phyloP scores from a whole-genome alignment of 2,329 filamentous ascomycete species.

The Fusarium phyllophilum region DNA sequence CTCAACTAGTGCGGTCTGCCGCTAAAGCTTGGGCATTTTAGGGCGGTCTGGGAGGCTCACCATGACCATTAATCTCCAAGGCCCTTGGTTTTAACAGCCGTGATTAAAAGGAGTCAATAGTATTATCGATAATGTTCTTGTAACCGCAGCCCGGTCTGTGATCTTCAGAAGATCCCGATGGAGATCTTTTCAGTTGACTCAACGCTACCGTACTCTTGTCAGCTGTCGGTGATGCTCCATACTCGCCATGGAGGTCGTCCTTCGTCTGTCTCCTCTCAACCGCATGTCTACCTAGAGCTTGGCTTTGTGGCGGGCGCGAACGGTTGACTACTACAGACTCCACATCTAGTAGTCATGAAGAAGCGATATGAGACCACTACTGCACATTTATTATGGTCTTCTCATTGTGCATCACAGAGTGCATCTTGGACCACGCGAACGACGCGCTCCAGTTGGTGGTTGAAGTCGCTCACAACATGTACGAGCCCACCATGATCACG shows the following conservation, averaged over 20 bases:
- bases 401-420: slow-evolving; percentile 23
- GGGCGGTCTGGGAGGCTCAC: slow-evolving; percentile 18
- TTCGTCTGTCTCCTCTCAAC: slow-evolving; percentile 13
- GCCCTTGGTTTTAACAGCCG: slow-evolving; percentile 22
- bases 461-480: slow-evolving; percentile 22
- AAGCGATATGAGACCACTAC: slow-evolving; percentile 30
- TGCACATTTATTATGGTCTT: slow-evolving; percentile 28
- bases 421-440: slow-evolving; percentile 20
- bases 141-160: slow-evolving; percentile 3
- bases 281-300: slow-evolving; percentile 16
- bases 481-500: slow-evolving; percentile 34
- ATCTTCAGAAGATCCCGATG: slow-evolving; percentile 33
- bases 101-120: slow-evolving; percentile 31
- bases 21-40: slow-evolving; percentile 32
- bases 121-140: slow-evolving; percentile 15
- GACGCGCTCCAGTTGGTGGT: slow-evolving; percentile 37
- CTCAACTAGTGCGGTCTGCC: slow-evolving; percentile 23
- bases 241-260: slow-evolving; percentile 8
- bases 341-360: slow-evolving; percentile 18
- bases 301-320: slow-evolving; percentile 37
- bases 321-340: slow-evolving; percentile 18
- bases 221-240: slow-evolving; percentile 11
- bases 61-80: slow-evolving; percentile 30
- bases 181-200: background rate
- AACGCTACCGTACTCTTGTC: background rate